phyloP scores from a whole-genome alignment of 1,139 yeast species.

The Candida glucosophila region DNA sequence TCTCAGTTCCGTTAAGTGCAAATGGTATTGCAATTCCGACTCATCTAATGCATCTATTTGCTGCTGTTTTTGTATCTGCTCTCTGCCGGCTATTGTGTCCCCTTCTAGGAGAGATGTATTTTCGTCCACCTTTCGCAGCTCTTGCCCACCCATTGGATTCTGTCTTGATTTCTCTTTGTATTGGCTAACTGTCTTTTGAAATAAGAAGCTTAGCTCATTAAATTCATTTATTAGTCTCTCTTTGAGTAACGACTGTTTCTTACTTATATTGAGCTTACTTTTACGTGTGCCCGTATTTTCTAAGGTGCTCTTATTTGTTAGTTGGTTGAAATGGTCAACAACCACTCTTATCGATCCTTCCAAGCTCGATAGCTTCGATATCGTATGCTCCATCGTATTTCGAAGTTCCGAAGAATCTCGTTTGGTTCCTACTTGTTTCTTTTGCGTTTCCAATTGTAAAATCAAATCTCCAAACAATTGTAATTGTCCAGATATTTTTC shows the following conservation, averaged over 20 bases:
- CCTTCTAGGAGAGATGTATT: constrained; percentile 17
- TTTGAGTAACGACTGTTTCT: constrained; percentile 30
- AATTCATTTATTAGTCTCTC: constrained; percentile 31
- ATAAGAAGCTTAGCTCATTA: constrained; percentile 28
- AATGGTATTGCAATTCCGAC: constrained; percentile 69
- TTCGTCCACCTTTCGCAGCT: constrained; percentile 7
- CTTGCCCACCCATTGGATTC: constrained; percentile 12
- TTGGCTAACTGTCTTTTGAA: constrained; percentile 17
- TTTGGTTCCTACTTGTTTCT: constrained; percentile 45
- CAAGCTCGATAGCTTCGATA: constrained; percentile 17
- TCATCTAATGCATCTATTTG: constrained; percentile 36
- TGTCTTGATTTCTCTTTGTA: constrained; percentile 26
- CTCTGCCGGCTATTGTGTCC: constrained; percentile 11
- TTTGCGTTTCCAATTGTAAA: constrained; percentile 39
- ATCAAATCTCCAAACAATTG: constrained; percentile 43
- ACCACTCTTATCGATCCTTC: constrained; percentile 26
- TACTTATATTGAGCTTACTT: constrained; percentile 16
- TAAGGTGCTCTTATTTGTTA: constrained; percentile 11
- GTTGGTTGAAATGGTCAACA: constrained; percentile 24
- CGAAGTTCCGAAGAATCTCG: constrained; percentile 42
- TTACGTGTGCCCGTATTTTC: constrained; percentile 1
- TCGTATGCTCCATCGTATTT: constrained; percentile 24
- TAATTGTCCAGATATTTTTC: constrained; percentile 31
- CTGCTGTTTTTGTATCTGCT: constrained; percentile 15
- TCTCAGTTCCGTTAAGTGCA: constrained; percentile 61